phyloP scores from a whole-genome alignment of 805 yeast species.

The Ogataea ramenticola region DNA sequence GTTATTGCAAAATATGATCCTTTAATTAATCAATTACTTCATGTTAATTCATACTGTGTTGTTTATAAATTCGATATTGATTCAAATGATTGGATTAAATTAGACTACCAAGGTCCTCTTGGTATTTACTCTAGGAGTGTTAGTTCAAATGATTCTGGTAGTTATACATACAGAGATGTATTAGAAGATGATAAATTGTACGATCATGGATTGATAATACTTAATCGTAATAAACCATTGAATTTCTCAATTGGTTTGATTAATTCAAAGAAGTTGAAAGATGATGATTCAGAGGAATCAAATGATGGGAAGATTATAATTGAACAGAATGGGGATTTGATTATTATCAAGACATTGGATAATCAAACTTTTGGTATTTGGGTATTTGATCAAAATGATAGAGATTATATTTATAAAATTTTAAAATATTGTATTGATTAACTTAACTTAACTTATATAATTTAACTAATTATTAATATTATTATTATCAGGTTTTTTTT shows the following conservation, averaged over 20 bases:
- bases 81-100: slow-evolving; percentile 60
- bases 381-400: slow-evolving; percentile 64
- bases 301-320: slow-evolving; percentile 49
- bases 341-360: slow-evolving; percentile 58
- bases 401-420: slow-evolving; percentile 48
- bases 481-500: slow-evolving; percentile 8
- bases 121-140: slow-evolving; percentile 54
- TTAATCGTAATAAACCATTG: slow-evolving; percentile 61
- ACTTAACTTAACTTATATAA: background rate
- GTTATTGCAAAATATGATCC: slow-evolving; percentile 77
- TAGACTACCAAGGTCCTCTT: slow-evolving; percentile 64
- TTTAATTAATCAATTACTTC: slow-evolving; percentile 55
- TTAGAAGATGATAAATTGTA: slow-evolving; percentile 34
- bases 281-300: too few relatives aligned
- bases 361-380: slow-evolving; percentile 75
- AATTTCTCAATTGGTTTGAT: slow-evolving; percentile 67
- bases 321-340: slow-evolving; percentile 61
- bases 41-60: slow-evolving; percentile 66
- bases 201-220: slow-evolving; percentile 61
- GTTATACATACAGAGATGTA: slow-evolving; percentile 10
- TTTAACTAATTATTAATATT: background rate
- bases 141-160: slow-evolving; percentile 19
- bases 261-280: slow-evolving; percentile 35
- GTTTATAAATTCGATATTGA: slow-evolving; percentile 55
- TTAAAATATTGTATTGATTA: slow-evolving; percentile 22